Base-by-base conservation (phyloP, 108 stramenopile genomes). In the Fistulifera solaris region DNA sequence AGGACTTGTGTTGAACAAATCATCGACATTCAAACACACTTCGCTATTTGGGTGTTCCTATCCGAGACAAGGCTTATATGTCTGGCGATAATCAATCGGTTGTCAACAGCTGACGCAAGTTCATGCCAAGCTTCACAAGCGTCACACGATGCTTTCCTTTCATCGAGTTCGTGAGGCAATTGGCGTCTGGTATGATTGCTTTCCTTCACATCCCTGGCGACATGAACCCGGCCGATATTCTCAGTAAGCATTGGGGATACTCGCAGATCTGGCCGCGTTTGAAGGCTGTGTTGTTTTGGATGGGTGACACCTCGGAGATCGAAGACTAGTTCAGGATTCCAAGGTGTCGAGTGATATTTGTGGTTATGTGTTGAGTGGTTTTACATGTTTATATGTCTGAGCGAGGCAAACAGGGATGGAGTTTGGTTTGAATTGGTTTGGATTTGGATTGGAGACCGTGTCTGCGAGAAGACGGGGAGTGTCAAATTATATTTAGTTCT, bases 61-160 rank as follows among this genome's bases (percentile, higher is more conserved):
- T 74, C 3, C 28, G 51, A 19, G 68, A 61, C 13, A 58, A 69
- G 23, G 54, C 67, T 0, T 43, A 54, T 15, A 38, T 76, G 19
- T 72, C 45, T 26, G 67, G 75, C 19, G 68, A 76, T 43, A 76
- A 76, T 44, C 13, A 68, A 7, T 45, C 38, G 43, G 71, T 77
- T 16, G 43, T 65, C 18, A 50, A 41, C 27, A 71, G 62, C 38
- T 35, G n/a, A 61, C 38, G 3, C 10, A 38, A 5, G 56, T 24
- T 6, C 58, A 67, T 43, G 6, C 38, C 19, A 40, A 23, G n/a
- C 54, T 61, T 17, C 22, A 19, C 38, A 67, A 67, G 42, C 5
- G 59, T 2, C 66, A 67, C 59, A 50, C 51, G 14, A 49, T 28
- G 35, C 25, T 67, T 0, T 40, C 51, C 4, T 67, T 44, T 22